Evolutionary conservation across 192 early-diverging fungal genomes (phyloP).

Genomic region (Backusella sp.): DNA sequence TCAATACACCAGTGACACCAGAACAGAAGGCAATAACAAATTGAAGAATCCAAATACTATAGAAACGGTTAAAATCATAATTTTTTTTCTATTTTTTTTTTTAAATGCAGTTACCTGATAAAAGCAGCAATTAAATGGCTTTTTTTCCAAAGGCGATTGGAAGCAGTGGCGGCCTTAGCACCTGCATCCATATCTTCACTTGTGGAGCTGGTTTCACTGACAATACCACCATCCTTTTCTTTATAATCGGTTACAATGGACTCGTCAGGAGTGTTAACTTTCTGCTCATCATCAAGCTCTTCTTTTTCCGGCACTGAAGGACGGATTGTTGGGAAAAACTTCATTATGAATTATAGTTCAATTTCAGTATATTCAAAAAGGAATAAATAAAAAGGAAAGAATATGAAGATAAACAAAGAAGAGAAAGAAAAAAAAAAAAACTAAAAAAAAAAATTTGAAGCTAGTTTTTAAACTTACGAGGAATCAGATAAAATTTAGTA

Average conservation of each 20-base stretch:
- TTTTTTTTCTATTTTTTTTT: background rate
- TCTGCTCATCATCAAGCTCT: background rate
- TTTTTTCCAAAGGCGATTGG: background rate
- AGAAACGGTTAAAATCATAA: background rate
- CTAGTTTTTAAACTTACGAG: background rate
- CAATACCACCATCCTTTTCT: slow-evolving; percentile 3
- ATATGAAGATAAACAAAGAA: background rate
- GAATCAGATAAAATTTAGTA: slow-evolving; percentile 12
- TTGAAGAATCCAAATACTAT: slow-evolving; percentile 13
- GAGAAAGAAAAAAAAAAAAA: background rate
- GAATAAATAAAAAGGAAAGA: background rate
- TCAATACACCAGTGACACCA: background rate
- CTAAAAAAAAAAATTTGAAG: background rate
- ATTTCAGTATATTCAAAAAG: background rate
- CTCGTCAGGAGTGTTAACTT: background rate
- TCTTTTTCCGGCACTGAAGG: background rate
- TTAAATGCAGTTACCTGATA: background rate
- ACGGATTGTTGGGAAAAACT: background rate
- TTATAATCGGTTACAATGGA: background rate
- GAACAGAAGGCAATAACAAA: background rate
- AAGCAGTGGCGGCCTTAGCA: background rate
- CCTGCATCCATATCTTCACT: background rate
- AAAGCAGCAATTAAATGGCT: background rate
- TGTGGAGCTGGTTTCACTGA: background rate
- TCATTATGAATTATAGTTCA: background rate